Evolutionary conservation across 2,329 filamentous ascomycete genomes (phyloP), one percentile per base, ranked within the genome.

Genomic region (Dothistroma septosporum): DNA sequence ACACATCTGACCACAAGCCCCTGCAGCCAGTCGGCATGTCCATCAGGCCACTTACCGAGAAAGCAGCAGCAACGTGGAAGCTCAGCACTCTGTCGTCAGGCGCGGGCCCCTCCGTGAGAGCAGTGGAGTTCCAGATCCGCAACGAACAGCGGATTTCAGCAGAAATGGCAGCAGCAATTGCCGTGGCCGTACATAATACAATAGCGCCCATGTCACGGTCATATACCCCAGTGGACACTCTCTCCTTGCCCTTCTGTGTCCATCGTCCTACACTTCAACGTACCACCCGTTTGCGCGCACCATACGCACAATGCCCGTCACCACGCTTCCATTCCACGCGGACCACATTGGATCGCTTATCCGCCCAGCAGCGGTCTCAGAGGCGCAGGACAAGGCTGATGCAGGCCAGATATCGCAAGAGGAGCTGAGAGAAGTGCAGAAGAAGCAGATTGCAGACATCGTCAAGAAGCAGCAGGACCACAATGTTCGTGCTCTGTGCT

Each of bases 261-360:
- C n/a, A 9, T 19, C n/a, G n/a, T 6, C 12, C 28, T 28, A 50
- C 21, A 5, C 22, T 28, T 50, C 12, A 22, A 12, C 31, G 31
- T 53, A 53, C 50, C 1, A 21, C 5, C 28, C n/a, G 7, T 53
- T 53, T 21, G 50, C 14, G 50, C 16, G 21, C 35, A 35, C n/a
- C 22, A 53, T 35, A 53, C 6, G 31, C 53, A 64, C 57, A 16
- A 69, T 69, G 68, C 61, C 65, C 31, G 62, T 64, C 57, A 69
- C 76, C 63, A 74, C 76, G 62, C 83, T 85, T 47, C 87, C 85
- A 54, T 90, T 89, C 76, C 83, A 88, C 71, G 87, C 87, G 61
- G 88, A 91, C 76, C 88, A 91, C 67, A 82, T 90, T 64, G 88
- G 88, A 56, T 90, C 87, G 16, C 79, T 91, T 53, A 83, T 90